Percentiles rank a stretch among this genome's conserved stretches.
Conservation (phyloP, 2,329 filamentous ascomycete genomes). For the Apiospora rasikravindrae region DNA sequence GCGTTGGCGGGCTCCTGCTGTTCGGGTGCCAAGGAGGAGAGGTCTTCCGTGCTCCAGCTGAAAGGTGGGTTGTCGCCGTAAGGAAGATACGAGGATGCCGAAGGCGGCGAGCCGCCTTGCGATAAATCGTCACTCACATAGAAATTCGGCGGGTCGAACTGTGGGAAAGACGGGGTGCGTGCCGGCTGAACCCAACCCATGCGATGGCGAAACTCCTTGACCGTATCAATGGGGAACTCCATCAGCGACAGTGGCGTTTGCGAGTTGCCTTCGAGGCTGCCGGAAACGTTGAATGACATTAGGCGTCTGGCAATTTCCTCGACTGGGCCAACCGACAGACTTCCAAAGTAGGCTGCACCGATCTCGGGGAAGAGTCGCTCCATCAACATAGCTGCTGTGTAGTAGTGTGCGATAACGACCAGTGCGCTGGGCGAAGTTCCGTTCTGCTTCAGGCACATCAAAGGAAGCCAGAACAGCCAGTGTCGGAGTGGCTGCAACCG, state of each 20-base stretch:
- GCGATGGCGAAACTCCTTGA: conserved; percentile 70
- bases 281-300: conserved; percentile 68
- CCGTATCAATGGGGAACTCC: conserved; percentile 74
- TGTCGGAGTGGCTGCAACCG: conserved; percentile 85
- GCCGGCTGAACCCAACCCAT: conserved; percentile 70
- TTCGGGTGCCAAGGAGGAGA: conserved; percentile 58
- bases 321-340: conserved; percentile 78
- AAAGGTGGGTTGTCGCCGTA: conserved; percentile 63
- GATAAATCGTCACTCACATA: conserved; percentile 47
- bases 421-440: conserved; percentile 78
- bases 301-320: conserved; percentile 85
- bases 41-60: conserved; percentile 68
- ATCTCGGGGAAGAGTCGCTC: conserved; percentile 93
- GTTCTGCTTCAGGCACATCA: conserved; percentile 79
- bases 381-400: conserved; percentile 84
- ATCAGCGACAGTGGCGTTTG: conserved; percentile 70
- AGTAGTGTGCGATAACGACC: conserved; percentile 88
- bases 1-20: conserved; percentile 51
- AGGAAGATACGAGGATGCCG: conserved; percentile 52
- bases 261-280: conserved; percentile 60
- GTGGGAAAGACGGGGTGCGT: conserved; percentile 64
- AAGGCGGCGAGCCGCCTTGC: conserved; percentile 48
- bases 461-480: conserved; percentile 96
- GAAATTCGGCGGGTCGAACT: conserved; percentile 63
- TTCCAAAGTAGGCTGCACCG: conserved; percentile 85